Evolutionary conservation across 192 early-diverging fungal species (phyloP), one percentile per base, ranked within the genome.

Genomic region (Glomus cerebriforme): DNA sequence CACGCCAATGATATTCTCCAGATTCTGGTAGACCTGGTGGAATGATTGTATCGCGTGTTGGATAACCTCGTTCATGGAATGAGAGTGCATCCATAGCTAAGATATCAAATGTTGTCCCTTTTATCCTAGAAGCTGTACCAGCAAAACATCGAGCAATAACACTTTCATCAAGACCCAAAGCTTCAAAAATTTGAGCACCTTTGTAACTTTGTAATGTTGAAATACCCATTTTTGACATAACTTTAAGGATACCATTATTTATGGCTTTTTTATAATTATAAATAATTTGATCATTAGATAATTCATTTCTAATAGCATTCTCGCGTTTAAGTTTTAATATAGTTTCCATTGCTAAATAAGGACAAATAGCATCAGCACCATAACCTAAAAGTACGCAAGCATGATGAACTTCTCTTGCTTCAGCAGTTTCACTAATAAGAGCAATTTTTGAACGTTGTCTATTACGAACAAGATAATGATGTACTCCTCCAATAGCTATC

Each of bases 211-310:
- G 96, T 68, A 99, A 86, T 24, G 98, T 98, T 13, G 96, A 97
- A 74, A 99, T 97, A 75, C 98, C 98, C 98, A 99, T 99, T 90
- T 99, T 99, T 81, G 97, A 98, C 97, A 98, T 99, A 72, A 99
- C 96, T 86, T 99, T 99, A 62, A 92, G 88, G 82, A 98, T 95
- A 83, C 98, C 98, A 84, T 99, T 95, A 81, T 96, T 94, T 35
- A 92, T 86, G 2, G 94, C 96, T 82, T 93, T 91, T 76, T 92
- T 90, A 87, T 90, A 99, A 87, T 95, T 96, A 82, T 86, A 85
- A 66, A 95, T 83, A 26, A 97, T 86, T 82, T 93, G 84, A 10
- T 92, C 91, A 6, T 88, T 87, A 19, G 92, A 81, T 35, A 93
- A 78, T 8, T 90, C 88, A 19, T 86, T 82, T 59, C 91, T 85